phyloP scores from a whole-genome alignment of 139 green algal species.

The Desmodesmus armatus region DNA sequence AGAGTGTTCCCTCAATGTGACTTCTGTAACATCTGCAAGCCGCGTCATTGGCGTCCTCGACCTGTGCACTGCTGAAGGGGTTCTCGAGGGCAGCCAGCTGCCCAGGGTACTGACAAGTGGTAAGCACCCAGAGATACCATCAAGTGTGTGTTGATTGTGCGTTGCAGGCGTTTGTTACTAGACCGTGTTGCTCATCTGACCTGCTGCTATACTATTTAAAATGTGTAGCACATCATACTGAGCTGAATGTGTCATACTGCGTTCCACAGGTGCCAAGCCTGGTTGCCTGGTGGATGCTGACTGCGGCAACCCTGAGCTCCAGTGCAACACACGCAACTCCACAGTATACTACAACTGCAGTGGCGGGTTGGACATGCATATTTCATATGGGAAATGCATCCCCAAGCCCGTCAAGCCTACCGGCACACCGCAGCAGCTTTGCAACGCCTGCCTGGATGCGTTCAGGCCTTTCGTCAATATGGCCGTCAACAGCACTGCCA shows the following conservation, averaged over 20 bases:
- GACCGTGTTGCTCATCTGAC: neutral
- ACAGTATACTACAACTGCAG: neutral
- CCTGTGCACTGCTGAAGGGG: constrained; percentile 23
- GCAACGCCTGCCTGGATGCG: neutral
- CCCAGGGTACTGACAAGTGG: neutral
- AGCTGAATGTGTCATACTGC: neutral
- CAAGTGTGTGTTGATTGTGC: too few species aligned
- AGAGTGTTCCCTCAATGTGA: too few species aligned
- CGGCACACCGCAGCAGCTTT: neutral
- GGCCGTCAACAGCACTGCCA: neutral
- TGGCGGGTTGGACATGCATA: neutral
- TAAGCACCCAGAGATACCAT: neutral
- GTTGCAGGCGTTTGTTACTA: neutral
- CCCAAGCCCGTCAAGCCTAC: neutral
- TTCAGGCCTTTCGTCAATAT: neutral
- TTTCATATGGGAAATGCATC: neutral
- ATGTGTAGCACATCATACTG: neutral
- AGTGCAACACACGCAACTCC: neutral
- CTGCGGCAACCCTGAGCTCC: constrained; percentile 3
- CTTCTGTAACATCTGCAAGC: neutral
- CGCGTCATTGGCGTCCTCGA: neutral
- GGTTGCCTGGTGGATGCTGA: constrained; percentile 5
- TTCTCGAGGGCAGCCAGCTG: neutral
- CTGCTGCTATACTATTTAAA: neutral
- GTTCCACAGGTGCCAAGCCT: neutral